phyloP scores from a whole-genome alignment of 306 rosid genomes.

The Elaeagnus macrophylla region DNA sequence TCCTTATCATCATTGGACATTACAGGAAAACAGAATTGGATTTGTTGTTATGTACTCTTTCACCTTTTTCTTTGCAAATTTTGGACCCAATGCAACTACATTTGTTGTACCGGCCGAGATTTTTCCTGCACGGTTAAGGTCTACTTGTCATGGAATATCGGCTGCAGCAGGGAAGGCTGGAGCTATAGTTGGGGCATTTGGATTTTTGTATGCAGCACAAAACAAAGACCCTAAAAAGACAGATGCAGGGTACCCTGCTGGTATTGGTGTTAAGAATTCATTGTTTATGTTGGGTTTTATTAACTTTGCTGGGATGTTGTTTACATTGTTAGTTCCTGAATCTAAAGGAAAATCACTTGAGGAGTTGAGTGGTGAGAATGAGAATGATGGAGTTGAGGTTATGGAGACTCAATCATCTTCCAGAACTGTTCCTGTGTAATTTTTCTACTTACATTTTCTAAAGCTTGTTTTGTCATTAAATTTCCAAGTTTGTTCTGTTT shows the following conservation, averaged over 20 bases:
- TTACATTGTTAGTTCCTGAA: slow-evolving; percentile 76
- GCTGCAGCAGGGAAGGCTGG: slow-evolving; percentile 92
- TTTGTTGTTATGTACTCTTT: slow-evolving; percentile 60
- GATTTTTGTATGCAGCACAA: slow-evolving; percentile 80
- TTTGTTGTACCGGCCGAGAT: slow-evolving; percentile 85
- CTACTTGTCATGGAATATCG: slow-evolving; percentile 87
- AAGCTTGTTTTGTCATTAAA: neutral
- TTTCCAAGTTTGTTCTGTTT: neutral
- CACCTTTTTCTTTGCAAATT: slow-evolving; percentile 82
- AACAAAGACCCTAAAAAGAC: slow-evolving; percentile 14
- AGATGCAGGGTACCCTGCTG: slow-evolving; percentile 64
- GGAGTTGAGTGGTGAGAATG: slow-evolving; percentile 72
- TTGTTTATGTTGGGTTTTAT: slow-evolving; percentile 60
- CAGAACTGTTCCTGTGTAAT: slow-evolving; percentile 43
- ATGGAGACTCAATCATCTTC: slow-evolving; percentile 5
- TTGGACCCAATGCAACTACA: slow-evolving; percentile 88
- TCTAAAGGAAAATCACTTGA: slow-evolving; percentile 79
- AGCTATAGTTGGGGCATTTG: slow-evolving; percentile 83
- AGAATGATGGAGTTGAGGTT: slow-evolving; percentile 20
- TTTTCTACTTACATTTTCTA: neutral
- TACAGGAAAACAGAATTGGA: slow-evolving; percentile 38
- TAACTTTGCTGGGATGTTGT: slow-evolving; percentile 51
- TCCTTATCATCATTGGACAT: slow-evolving; percentile 79
- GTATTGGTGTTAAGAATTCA: slow-evolving; percentile 67
- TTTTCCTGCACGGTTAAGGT: slow-evolving; percentile 80